Evolutionary conservation across 2,329 filamentous ascomycete genomes (phyloP), one percentile per base, ranked within the genome.

Genomic region (Lachnellula occidentalis): DNA sequence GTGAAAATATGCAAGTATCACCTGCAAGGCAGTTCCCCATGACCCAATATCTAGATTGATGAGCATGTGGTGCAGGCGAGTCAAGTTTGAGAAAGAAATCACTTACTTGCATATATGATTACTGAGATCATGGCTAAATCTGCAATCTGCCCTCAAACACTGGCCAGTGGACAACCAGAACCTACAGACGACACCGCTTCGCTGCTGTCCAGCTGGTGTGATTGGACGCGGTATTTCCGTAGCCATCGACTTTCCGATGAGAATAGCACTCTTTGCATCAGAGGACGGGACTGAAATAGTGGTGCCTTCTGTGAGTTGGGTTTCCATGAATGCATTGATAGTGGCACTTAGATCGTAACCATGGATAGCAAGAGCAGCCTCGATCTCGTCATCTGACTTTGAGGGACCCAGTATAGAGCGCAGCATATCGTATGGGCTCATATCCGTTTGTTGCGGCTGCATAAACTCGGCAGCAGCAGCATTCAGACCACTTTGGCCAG

Each of bases 391-490:
- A 65, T 97, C 92, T 2, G 90, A 87, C 66, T 88, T 87, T 52
- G 90, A 85, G 64, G 94, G 90, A 47, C 92, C 90, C 24, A 99
- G 78, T 41, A 99, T 95, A 5, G 92, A 96, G 58, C 94, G 88
- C 53, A 99, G 79, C 82, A 99, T 97, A 69, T 99, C 94, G 72
- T 96, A 96, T 0, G 94, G 92, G 55, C 90, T 95, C 92, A 99
- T 97, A 67, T 97, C 92, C 54, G 82, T 66, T 88, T 86, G 82
- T 48, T 82, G 79, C 14, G 79, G 75, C 56, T 77, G 76, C 47
- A 86, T 77, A 73, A 83, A 96, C 70, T 96, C 91, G 22, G 92
- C 87, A 5, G 90, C 90, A 14, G 87, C 87, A 43, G 85, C 86
- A 66, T 90, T 92, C 57, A 92, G 78, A 34, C 82, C 84, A 61